These are phyloP conservation scores for Cryptosporidium baileyi DNA, from an alignment of 169 alveolate genomes.

Conservation along the genomic window DNA sequence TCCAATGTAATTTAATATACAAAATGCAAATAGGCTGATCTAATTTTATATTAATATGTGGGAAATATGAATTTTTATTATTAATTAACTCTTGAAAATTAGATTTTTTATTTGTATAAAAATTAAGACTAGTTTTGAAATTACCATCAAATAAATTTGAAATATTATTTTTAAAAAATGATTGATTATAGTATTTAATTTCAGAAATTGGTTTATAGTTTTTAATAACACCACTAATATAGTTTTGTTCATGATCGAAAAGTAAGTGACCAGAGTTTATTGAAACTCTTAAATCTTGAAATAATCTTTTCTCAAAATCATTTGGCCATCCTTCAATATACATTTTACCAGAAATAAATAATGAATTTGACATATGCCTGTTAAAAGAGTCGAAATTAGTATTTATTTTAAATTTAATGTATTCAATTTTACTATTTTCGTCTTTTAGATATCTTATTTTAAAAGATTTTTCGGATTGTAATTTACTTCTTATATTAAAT, in stretches of 20 bases:
- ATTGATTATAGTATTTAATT: background rate
- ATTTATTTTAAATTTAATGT: too few species aligned
- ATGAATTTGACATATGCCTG: background rate
- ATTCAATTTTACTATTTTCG: too few species aligned
- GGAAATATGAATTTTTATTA: background rate
- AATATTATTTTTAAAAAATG: background rate
- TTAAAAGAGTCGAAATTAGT: too few species aligned
- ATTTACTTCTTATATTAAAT: too few species aligned
- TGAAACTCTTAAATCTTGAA: background rate
- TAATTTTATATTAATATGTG: conserved; percentile 15
- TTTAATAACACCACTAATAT: background rate
- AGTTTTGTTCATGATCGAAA: background rate
- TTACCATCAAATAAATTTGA: conserved; percentile 14
- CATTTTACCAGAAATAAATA: conserved; percentile 29
- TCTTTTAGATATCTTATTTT: too few species aligned
- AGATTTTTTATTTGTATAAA: background rate
- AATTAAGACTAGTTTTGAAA: background rate
- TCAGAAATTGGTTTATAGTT: conserved; percentile 34
- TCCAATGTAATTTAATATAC: conserved; percentile 26
- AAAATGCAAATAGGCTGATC: conserved; percentile 31
- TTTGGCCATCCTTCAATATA: conserved; percentile 43
- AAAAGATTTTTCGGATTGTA: too few species aligned
- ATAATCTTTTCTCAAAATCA: conserved; percentile 38
- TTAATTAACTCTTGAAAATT: background rate
- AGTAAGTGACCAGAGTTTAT: conserved; percentile 12